Base-by-base conservation (phyloP, 2,329 filamentous ascomycete genomes). In the Neonectria faginata region DNA sequence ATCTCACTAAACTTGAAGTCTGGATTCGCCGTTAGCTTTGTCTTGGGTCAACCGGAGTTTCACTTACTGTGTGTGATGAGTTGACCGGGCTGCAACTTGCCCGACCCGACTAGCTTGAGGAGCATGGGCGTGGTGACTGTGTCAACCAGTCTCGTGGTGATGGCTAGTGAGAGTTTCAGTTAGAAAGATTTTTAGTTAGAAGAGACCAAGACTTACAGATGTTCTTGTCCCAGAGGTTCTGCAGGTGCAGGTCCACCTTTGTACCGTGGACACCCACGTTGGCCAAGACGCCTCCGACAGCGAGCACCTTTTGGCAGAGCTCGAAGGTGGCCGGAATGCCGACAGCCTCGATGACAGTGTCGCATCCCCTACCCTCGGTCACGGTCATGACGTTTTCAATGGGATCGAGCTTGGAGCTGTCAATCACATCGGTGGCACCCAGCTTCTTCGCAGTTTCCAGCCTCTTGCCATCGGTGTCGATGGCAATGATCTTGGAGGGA, bases 221-320 rank as follows among this genome's bases (percentile, higher is more conserved):
- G 67, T 88, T 88, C 64, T 80, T 80, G 61, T 81, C 77, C 86
- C 86, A 89, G 5, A 88, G 76, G 51, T 78, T 80, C 59, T 88
- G 82, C 14, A 89, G 77, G 42, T 85, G 80, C 44, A 88, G 74
- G 59, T 83, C 77, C 0, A 82, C 86, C 51, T 81, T 82, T n/a
- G 76, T 80, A 0, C 86, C 86, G 68, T 88, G 85, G 7, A 89
- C 86, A 9, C 86, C 86, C 2, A 89, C 80, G 70, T 88, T 89
- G 4, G 86, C 86, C 66, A 89, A 82, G 0, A 79, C 76, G 4
- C 85, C 86, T 1, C 86, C 86, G 0, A 82, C 77, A 0, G 83
- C 85, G 10, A 89, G 80, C 25, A 89, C 70, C 8, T 82, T 76
- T 73, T 89, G 86, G 57, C 82, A 84, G 45, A 87, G 75, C 16